Conservation (phyloP, 2,329 filamentous ascomycete species). For the Pseudogymnoascus sp. region DNA sequence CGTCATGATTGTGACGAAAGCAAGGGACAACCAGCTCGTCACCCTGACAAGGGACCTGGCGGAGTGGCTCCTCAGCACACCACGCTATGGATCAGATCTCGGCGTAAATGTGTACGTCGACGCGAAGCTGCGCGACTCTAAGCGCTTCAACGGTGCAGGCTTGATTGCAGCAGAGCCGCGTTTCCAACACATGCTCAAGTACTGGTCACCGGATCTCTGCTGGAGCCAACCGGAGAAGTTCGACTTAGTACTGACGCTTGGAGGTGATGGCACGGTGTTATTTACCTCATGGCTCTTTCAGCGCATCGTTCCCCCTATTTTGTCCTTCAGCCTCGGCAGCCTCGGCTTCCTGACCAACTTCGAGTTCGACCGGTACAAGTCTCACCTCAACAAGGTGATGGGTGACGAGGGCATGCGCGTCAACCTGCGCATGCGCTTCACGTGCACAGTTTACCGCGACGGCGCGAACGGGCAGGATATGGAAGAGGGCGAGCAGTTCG, state of each 20-base stretch:
- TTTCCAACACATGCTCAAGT: slow-evolving; percentile 78
- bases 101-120: slow-evolving; percentile 98
- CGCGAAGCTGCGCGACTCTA: slow-evolving; percentile 80
- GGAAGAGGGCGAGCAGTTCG: slow-evolving; percentile 90
- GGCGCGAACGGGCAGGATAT: slow-evolving; percentile 52
- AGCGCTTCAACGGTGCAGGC: slow-evolving; percentile 71
- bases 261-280: slow-evolving; percentile 78
- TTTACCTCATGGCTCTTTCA: slow-evolving; percentile 93
- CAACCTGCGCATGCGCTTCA: slow-evolving; percentile 97
- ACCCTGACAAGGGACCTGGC: slow-evolving; percentile 80
- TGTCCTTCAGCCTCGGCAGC: slow-evolving; percentile 77
- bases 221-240: slow-evolving; percentile 92
- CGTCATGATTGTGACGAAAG: slow-evolving; percentile 98
- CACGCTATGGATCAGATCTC: slow-evolving; percentile 80
- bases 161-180: slow-evolving; percentile 66
- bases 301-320: slow-evolving; percentile 73
- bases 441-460: slow-evolving; percentile 87
- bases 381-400: slow-evolving; percentile 83
- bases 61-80: slow-evolving; percentile 79
- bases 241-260: slow-evolving; percentile 82
- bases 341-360: slow-evolving; percentile 86
- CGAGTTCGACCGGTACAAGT: slow-evolving; percentile 79
- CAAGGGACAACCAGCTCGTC: slow-evolving; percentile 88
- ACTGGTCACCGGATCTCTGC: slow-evolving; percentile 95
- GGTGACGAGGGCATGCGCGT: slow-evolving; percentile 93